Evolutionary conservation across 352 stramenopile genomes (phyloP), one percentile per base, ranked within the genome.

Genomic region (Globisporangium apiculatum): DNA sequence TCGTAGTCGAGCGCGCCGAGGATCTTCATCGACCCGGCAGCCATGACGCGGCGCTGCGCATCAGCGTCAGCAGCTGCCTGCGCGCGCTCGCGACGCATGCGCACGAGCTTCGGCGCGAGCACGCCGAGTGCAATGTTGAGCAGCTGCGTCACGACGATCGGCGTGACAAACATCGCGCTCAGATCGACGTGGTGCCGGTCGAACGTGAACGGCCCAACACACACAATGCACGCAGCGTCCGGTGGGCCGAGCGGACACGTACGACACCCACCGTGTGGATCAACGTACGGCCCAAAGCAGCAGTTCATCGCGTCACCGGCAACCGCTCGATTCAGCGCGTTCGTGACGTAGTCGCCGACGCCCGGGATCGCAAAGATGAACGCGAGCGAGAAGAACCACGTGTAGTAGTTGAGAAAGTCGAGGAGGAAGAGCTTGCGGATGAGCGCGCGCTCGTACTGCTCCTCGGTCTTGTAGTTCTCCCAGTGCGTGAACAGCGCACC

Each of bases 331-430:
- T 95, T 93, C 45, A 95, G 75, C 11, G 74, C 79, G 64, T 95
- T 95, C 48, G 82, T 95, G 49, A 95, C 64, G 60, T 86, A 87
- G 63, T 94, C 83, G 17, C 83, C 86, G 38, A 89, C 72, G 17
- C 83, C 83, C 1, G 86, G 83, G 49, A 95, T 89, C 60, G 94
- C 86, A 58, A 91, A 94, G 12, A 95, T 72, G 61, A 95, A 95
- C 12, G 86, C 83, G 40, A 95, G 78, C 62, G 77, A 90, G 65
- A 95, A 95, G 67, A 95, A 95, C 86, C 86, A 95, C 56, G 84
- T 95, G 69, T 93, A 95, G 72, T 95, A 95, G 71, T 95, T 95
- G 36, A 95, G 66, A 51, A 95, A 95, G 52, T 95, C 86, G 31
- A 95, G 62, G 46, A 91, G 42, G 48, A 95, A 91, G 11, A 95